Percentiles rank a stretch among this genome's conserved stretches.
phyloP scores from a whole-genome alignment of 1,284 basidiomycete genomes.

The Cutaneotrichosporon arboriforme region DNA sequence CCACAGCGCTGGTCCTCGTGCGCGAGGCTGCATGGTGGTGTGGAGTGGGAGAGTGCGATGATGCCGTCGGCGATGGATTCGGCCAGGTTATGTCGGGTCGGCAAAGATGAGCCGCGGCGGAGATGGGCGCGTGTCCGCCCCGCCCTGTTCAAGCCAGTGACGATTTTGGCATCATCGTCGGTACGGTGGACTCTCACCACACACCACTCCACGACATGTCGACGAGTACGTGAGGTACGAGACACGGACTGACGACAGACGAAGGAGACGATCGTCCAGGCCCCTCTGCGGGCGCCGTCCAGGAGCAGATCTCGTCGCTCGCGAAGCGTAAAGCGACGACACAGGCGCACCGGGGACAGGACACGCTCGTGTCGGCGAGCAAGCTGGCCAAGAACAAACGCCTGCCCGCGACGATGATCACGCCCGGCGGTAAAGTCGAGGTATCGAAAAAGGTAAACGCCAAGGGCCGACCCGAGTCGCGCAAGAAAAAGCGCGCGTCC shows the following conservation, averaged over 20 bases:
- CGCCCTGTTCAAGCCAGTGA: background rate
- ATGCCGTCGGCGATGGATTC: background rate
- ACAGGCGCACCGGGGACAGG: conserved; percentile 18
- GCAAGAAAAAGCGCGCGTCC: conserved; percentile 24
- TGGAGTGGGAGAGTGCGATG: background rate
- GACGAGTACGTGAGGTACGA: conserved; percentile 1
- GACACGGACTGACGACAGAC: background rate
- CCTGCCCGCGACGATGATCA: conserved; percentile 45
- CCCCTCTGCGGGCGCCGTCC: background rate
- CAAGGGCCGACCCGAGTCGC: conserved; percentile 5
- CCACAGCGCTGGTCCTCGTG: conserved; percentile 1
- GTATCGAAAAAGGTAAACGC: conserved; percentile 24
- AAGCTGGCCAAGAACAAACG: conserved; percentile 42
- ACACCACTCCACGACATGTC: background rate
- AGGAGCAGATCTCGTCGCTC: conserved; percentile 12
- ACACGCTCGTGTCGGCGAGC: conserved; percentile 22
- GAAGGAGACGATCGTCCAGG: background rate
- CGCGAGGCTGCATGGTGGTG: background rate
- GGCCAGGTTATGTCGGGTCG: background rate
- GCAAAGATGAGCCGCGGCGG: background rate
- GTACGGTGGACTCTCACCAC: background rate
- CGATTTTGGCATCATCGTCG: background rate
- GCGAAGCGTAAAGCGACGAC: conserved; percentile 16
- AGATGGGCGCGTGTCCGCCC: background rate
- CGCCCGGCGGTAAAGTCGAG: conserved; percentile 29